Evolutionary conservation across 257 asterid genomes (phyloP).

Genomic region (Salvia splendens): DNA sequence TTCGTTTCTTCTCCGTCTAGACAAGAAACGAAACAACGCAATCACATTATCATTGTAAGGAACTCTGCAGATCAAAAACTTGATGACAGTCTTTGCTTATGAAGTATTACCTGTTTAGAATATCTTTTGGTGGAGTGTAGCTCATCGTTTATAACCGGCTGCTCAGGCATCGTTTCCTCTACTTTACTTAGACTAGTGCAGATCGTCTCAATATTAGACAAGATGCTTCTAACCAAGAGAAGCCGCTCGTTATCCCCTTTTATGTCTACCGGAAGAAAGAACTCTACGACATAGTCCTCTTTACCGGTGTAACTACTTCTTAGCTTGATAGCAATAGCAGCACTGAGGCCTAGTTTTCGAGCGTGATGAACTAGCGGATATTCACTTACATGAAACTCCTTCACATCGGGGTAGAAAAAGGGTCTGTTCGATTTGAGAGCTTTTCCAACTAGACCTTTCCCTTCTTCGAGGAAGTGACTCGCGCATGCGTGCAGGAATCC

Average conservation of each 20-base stretch:
- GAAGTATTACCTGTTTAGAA: conserved; percentile 42
- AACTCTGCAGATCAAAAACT: background rate
- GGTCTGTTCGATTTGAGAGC: conserved; percentile 71
- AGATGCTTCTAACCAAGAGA: conserved; percentile 55
- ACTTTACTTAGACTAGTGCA: conserved; percentile 59
- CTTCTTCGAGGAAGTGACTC: conserved; percentile 62
- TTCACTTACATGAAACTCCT: conserved; percentile 60
- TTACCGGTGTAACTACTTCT: conserved; percentile 54
- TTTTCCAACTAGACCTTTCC: conserved; percentile 79
- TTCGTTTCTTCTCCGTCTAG: conserved; percentile 58
- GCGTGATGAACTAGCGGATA: conserved; percentile 90
- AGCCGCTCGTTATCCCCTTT: conserved; percentile 55
- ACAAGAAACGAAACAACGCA: background rate
- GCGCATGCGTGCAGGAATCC: conserved; percentile 68
- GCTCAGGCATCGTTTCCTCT: conserved; percentile 34
- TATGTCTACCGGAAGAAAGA: conserved; percentile 62
- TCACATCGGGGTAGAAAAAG: conserved; percentile 57
- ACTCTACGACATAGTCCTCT: conserved; percentile 72
- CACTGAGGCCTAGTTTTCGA: conserved; percentile 60
- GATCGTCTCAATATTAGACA: conserved; percentile 53
- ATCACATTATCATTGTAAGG: background rate
- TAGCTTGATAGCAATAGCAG: conserved; percentile 72
- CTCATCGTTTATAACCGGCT: conserved; percentile 29
- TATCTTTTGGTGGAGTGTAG: conserved; percentile 26
- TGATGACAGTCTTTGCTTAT: background rate